phyloP scores from a whole-genome alignment of 2,329 filamentous ascomycete genomes.

The Venturiaceae sp. region DNA sequence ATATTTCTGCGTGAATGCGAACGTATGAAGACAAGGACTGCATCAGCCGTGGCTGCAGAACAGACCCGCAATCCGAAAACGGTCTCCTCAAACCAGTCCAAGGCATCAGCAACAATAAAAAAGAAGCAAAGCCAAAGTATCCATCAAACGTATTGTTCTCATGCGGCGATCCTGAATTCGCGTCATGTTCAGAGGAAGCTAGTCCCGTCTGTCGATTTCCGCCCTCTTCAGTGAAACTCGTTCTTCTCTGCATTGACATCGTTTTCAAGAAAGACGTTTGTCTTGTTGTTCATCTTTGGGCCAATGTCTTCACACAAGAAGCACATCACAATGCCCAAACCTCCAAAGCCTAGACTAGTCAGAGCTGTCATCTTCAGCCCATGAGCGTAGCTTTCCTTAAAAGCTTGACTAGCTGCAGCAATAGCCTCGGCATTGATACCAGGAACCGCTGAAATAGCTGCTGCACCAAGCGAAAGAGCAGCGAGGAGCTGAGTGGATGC shows the following conservation, averaged over 20 bases:
- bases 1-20: too few species aligned
- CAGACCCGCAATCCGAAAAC: too few species aligned
- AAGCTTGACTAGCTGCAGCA: constrained; percentile 18
- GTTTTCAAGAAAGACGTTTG: constrained; percentile 17
- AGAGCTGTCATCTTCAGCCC: constrained; percentile 8
- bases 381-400: constrained; percentile 21
- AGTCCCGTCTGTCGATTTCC: too few species aligned
- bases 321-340: constrained; percentile 5
- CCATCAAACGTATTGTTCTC: too few species aligned
- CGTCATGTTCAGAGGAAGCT: too few species aligned
- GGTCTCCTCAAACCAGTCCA: too few species aligned
- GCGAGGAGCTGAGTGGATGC: constrained; percentile 10
- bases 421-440: constrained; percentile 12
- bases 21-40: too few species aligned
- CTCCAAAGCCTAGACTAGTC: constrained; percentile 6
- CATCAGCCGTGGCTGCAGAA: too few species aligned
- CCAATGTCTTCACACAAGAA: constrained; percentile 5
- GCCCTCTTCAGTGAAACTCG: constrained; percentile 3
- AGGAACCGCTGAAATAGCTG: constrained; percentile 3
- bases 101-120: too few species aligned
- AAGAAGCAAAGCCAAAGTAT: too few species aligned
- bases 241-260: constrained; percentile 7
- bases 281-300: constrained; percentile 12
- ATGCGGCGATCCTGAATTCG: too few species aligned
- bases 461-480: constrained; percentile 7